Evolutionary conservation across 495 filamentous ascomycete genomes (phyloP), one percentile per base, ranked within the genome.

Genomic region (Hypoxylon cercidicola): DNA sequence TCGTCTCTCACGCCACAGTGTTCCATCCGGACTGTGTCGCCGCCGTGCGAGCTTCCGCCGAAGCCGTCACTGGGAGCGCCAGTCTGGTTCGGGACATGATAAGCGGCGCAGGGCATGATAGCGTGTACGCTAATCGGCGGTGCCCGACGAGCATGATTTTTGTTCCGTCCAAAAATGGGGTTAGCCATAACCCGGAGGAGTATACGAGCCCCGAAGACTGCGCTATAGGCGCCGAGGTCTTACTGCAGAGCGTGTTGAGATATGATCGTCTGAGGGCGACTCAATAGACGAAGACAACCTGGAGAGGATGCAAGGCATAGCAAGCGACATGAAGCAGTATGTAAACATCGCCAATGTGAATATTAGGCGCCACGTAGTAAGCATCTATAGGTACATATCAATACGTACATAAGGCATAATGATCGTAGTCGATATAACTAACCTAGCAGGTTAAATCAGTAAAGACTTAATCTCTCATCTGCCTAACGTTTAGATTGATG

Each of bases 401-500:
- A 32, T 1, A 34, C 11, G 25, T 49, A 0, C 13, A 34, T 18
- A 34, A 49, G 20, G 44, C 23, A 47, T 47, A 47, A 12, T 30
- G 12, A 20, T 13, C 16, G 16, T 20, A 19, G 40, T 19, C 15
- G 15, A 20, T 9, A 40, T 40, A 40, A 40, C 13, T 37, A 37
- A 16, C 13, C 13, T 16, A 10, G 40, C 11, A 43, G 40, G 16
- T 6, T 7, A 39, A 32, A 39, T 7, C 4, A 57, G 9, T 16
- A 15, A 23, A 20, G 15, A 13, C 45, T 67, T 52, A 85, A 53
- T 88, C 88, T 72, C 81, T 87, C 89, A 97, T 96, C 76, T 97
- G 95, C 64, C 93, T 84, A 11, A 97, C 88, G 74, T 97, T 97
- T 54, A 97, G 65, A 76, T 97, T 97, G 54, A 97, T 85, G 67